Percentiles rank a stretch among this genome's conserved stretches.
Evolutionary conservation across 306 rosid genomes (phyloP).

Genomic region (Inga oerstediana): DNA sequence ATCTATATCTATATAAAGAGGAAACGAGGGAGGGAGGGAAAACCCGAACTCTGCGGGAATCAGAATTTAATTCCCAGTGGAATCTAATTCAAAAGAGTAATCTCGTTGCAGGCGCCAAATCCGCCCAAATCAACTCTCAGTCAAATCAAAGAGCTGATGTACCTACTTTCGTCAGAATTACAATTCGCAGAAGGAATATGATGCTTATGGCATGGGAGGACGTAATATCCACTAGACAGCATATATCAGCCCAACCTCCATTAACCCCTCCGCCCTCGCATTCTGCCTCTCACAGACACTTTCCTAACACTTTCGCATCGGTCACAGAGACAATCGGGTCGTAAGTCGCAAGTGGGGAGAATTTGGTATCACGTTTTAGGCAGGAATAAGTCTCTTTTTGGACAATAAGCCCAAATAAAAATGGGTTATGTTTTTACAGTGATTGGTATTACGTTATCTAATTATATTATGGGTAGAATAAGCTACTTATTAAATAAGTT

Average conservation of each 20-base stretch:
- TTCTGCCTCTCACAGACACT: slow-evolving; percentile 8
- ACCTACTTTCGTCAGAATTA: slow-evolving; percentile 35
- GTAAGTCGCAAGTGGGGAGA: background rate
- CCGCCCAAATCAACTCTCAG: slow-evolving; percentile 20
- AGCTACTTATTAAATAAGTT: too few relatives aligned
- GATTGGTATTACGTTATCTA: too few relatives aligned
- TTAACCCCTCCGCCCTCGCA: background rate
- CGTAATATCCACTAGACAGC: slow-evolving; percentile 34
- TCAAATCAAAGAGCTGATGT: background rate
- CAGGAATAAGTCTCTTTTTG: too few relatives aligned
- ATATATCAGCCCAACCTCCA: slow-evolving; percentile 32
- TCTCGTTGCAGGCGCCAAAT: slow-evolving; percentile 12
- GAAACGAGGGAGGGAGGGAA: background rate
- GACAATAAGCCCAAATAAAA: too few relatives aligned
- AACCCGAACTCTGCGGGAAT: slow-evolving; percentile 32
- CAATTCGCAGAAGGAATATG: slow-evolving; percentile 39
- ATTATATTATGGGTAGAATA: too few relatives aligned
- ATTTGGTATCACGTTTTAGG: too few relatives aligned
- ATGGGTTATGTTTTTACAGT: too few relatives aligned
- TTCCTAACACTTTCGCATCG: slow-evolving; percentile 28
- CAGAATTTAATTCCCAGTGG: slow-evolving; percentile 56
- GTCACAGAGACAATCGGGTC: background rate
- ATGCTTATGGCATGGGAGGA: slow-evolving; percentile 27
- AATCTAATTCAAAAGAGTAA: slow-evolving; percentile 45
- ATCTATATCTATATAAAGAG: slow-evolving; percentile 6